phyloP scores from a whole-genome alignment of 106 monocot species.

The Triglochin maritima region DNA sequence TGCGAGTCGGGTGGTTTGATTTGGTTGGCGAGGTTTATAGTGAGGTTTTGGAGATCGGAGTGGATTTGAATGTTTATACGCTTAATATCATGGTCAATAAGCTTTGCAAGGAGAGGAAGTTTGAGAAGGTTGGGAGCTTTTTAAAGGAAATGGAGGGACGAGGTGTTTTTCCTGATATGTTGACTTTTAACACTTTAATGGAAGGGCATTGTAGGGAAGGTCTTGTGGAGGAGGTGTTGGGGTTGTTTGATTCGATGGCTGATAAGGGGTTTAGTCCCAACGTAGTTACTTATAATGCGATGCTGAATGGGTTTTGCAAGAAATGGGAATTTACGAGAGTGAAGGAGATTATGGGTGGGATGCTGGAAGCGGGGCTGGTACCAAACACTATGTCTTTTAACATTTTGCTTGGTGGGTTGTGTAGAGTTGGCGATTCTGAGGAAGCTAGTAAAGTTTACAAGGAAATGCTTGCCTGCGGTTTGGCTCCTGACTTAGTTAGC shows the following conservation, averaged over 20 bases:
- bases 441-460: constrained; percentile 41
- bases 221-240: constrained; percentile 38
- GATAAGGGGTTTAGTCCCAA: constrained; percentile 57
- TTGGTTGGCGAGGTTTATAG: constrained; percentile 46
- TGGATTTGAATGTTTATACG: constrained; percentile 52
- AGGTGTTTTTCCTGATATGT: constrained; percentile 64
- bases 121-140: constrained; percentile 31
- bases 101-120: constrained; percentile 47
- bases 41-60: constrained; percentile 32
- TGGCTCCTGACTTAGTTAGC: constrained; percentile 64
- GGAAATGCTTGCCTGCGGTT: constrained; percentile 33
- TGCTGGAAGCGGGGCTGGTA: constrained; percentile 24
- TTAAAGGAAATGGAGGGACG: constrained; percentile 68
- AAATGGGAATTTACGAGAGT: constrained; percentile 30
- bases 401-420: constrained; percentile 56
- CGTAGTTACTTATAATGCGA: constrained; percentile 54
- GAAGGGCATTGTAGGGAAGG: constrained; percentile 49
- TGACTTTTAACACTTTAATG: constrained; percentile 73
- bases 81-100: constrained; percentile 86
- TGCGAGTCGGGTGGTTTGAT: constrained; percentile 50
- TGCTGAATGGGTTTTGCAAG: constrained; percentile 72
- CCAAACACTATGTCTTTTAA: constrained; percentile 62
- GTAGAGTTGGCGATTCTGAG: constrained; percentile 29
- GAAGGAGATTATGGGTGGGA: constrained; percentile 30
- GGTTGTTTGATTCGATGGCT: constrained; percentile 39